Evolutionary conservation across 1,139 yeast species (phyloP).

Genomic region (Scheffersomyces illinoinensis): DNA sequence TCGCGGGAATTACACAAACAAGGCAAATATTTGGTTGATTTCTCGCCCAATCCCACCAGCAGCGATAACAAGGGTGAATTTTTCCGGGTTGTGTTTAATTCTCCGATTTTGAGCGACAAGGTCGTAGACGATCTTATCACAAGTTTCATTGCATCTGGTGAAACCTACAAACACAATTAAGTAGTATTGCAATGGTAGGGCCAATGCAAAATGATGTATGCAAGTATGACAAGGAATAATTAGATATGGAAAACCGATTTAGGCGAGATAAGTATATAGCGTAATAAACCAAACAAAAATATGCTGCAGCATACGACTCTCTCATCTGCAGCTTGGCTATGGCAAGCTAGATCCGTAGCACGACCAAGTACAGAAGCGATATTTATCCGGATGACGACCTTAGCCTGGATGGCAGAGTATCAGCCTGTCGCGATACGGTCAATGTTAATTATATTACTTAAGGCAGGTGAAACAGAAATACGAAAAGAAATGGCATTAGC

Average conservation of each 20-base stretch:
- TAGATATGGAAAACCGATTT: not conserved
- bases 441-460: too few relatives aligned
- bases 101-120: conserved; percentile 54
- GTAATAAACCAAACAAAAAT: not conserved
- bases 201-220: not conserved
- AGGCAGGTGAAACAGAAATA: not conserved
- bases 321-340: not conserved
- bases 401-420: not conserved
- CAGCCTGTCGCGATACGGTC: not conserved
- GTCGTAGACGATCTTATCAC: conserved; percentile 40
- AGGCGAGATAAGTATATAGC: not conserved
- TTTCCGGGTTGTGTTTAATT: conserved; percentile 81
- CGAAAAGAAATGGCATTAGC: not conserved
- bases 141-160: conserved; percentile 31
- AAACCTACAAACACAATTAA: not conserved
- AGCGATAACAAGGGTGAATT: conserved; percentile 64
- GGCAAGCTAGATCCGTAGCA: not conserved
- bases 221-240: not conserved
- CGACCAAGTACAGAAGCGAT: not conserved
- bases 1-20: conserved; percentile 60
- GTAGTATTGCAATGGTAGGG: not conserved
- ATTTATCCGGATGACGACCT: not conserved
- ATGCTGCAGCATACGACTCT: not conserved
- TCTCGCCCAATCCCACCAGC: conserved; percentile 67
- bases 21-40: conserved; percentile 75